A percentile compares a stretch with the other conserved stretches of the same genome.
Evolutionary conservation across 2,329 filamentous ascomycete species (phyloP).

Genomic region (Calonectria naviculata): DNA sequence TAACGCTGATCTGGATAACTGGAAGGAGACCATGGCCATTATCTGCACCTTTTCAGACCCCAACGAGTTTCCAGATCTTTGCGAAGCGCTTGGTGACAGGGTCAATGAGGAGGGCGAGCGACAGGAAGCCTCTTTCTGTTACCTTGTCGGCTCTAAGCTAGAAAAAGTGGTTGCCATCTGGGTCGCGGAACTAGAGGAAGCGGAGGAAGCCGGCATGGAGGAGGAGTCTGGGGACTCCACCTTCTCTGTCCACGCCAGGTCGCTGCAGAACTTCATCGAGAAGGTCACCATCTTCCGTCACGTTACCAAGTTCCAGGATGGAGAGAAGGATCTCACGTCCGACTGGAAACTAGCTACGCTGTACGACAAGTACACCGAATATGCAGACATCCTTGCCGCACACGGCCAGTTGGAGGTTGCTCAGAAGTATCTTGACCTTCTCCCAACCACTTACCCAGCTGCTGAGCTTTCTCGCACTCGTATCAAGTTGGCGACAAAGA

Average conservation of each 20-base stretch:
- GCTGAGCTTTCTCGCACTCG: slow-evolving; percentile 89
- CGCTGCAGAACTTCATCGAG: slow-evolving; percentile 93
- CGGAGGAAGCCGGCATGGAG: slow-evolving; percentile 79
- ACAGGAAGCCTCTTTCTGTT: slow-evolving; percentile 97
- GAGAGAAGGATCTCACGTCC: slow-evolving; percentile 74
- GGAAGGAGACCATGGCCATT: slow-evolving; percentile 97
- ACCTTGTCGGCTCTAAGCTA: slow-evolving; percentile 92
- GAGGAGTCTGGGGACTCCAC: slow-evolving; percentile 78
- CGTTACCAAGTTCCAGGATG: slow-evolving; percentile 90
- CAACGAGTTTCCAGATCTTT: slow-evolving; percentile 92
- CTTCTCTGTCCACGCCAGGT: slow-evolving; percentile 91
- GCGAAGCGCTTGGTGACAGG: slow-evolving; percentile 92
- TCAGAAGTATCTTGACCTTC: slow-evolving; percentile 89
- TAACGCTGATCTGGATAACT: slow-evolving; percentile 91
- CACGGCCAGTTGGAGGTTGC: slow-evolving; percentile 89
- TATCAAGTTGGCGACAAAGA: slow-evolving; percentile 83
- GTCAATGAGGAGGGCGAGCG: slow-evolving; percentile 81
- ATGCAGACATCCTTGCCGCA: slow-evolving; percentile 92
- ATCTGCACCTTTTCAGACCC: slow-evolving; percentile 96
- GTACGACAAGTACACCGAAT: slow-evolving; percentile 97
- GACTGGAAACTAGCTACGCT: slow-evolving; percentile 91
- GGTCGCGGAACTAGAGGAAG: slow-evolving; percentile 89
- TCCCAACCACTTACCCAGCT: slow-evolving; percentile 85
- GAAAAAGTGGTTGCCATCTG: slow-evolving; percentile 98
- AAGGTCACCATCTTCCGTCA: slow-evolving; percentile 98